phyloP scores from a whole-genome alignment of 2,329 filamentous ascomycete species.

The Aspergillus neoniger region DNA sequence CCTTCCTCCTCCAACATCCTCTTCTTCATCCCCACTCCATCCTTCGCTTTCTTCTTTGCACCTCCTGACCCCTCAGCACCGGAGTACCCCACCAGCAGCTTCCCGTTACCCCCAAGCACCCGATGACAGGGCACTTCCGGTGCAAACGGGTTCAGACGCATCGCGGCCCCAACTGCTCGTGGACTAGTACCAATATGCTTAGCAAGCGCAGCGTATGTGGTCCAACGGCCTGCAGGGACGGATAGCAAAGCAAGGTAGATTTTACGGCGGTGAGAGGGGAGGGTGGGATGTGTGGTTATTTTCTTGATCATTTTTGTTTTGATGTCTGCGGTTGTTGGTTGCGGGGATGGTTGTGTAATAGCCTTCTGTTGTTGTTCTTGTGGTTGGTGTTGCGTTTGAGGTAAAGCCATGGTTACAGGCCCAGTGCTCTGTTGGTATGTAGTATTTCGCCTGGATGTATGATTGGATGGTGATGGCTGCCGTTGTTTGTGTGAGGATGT shows the following conservation, averaged over 20 bases:
- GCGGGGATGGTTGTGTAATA: neutral
- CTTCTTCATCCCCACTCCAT: slow-evolving; percentile 42
- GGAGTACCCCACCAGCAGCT: slow-evolving; percentile 54
- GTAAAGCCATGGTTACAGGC: neutral
- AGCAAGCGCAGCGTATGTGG: slow-evolving; percentile 75
- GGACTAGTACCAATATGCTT: slow-evolving; percentile 69
- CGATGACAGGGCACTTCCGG: slow-evolving; percentile 80
- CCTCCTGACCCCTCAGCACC: slow-evolving; percentile 52
- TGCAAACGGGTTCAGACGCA: slow-evolving; percentile 78
- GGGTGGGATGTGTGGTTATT: slow-evolving; percentile 47
- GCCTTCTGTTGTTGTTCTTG: neutral
- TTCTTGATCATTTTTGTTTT: slow-evolving; percentile 22
- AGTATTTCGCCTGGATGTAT: neutral
- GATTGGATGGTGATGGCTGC: neutral
- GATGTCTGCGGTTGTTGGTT: neutral
- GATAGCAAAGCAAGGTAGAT: slow-evolving; percentile 74
- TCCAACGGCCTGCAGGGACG: slow-evolving; percentile 73
- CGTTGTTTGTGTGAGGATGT: neutral
- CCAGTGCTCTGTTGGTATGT: no score
- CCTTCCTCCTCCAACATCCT: slow-evolving; percentile 37
- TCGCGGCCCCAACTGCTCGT: slow-evolving; percentile 74
- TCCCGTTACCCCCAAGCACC: slow-evolving; percentile 71
- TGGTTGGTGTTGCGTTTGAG: neutral
- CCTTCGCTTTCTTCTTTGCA: slow-evolving; percentile 46
- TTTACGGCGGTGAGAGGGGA: slow-evolving; percentile 53